Percentiles rank a stretch among this genome's conserved stretches.
phyloP scores from a whole-genome alignment of 2,329 filamentous ascomycete species.

The Fusarium transvaalense region DNA sequence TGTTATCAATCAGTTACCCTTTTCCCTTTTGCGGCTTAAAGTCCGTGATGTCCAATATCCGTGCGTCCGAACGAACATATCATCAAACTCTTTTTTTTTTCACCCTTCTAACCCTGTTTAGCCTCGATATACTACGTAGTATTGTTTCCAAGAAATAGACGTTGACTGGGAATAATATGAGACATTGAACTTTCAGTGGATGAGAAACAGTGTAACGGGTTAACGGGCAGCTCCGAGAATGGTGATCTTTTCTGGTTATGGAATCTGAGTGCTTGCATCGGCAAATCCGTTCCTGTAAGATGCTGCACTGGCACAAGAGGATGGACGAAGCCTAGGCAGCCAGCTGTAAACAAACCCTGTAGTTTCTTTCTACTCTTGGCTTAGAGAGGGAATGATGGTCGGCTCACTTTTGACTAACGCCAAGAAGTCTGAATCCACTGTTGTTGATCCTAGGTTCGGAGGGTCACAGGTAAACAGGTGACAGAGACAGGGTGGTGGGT shows the following conservation, averaged over 20 bases:
- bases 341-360: slow-evolving; percentile 28
- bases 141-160: neutral
- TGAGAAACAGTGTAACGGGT: neutral
- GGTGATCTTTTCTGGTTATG: slow-evolving; percentile 7
- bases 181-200: neutral
- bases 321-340: slow-evolving; percentile 26
- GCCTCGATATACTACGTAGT: neutral
- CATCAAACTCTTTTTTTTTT: neutral
- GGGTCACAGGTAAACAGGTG: neutral
- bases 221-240: slow-evolving; percentile 9
- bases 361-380: neutral
- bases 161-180: neutral
- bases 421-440: slow-evolving; percentile 14
- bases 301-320: neutral
- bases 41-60: slow-evolving; percentile 31
- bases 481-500: too few species aligned
- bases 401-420: slow-evolving; percentile 27
- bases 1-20: slow-evolving; percentile 35
- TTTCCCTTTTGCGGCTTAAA: slow-evolving; percentile 11
- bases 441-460: slow-evolving; percentile 8
- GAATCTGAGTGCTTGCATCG: slow-evolving; percentile 16
- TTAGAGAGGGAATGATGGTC: slow-evolving; percentile 11
- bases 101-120: neutral
- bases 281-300: slow-evolving; percentile 15
- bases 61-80: neutral